Base-by-base conservation (phyloP, 129 eudicot species). In the Gnaphalium uliginosum region DNA sequence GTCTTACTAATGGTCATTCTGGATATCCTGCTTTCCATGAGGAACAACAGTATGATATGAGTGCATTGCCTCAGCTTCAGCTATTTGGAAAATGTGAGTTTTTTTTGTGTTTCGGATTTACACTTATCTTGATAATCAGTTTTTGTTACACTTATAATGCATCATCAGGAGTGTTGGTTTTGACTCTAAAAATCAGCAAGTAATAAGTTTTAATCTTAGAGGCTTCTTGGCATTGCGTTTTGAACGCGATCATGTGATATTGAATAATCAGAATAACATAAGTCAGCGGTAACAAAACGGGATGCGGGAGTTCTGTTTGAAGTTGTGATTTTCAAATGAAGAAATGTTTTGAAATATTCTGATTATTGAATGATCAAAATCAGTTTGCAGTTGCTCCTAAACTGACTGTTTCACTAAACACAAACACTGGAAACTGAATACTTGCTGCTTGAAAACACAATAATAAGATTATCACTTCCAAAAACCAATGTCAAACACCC, bases 11-110 rank as follows among this genome's bases (percentile, higher is more conserved):
- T 57, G 83, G 69, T 4, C 81, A 85, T 73, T 56, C 82, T 8
- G 62, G 59, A 21, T 79, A 75, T 37, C 79, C 82, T 53, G 78
- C 66, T 35, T 64, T 69, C 57, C 81, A 65, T 22, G 86, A 78
- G 71, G 85, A 72, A 70, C 83, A 78, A 66, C 88, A 74, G 9
- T 86, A 76, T 46, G 75, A 83, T 63, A 73, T 37, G 81, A 86
- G 50, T 76, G 53, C 83, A 43, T 75, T 88, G 77, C 83, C 94
- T 51, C 90, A 84, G 68, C 88, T 89, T 53, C 88, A 83, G 71
- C 76, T 83, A 60, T 87, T 87, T 54, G 81, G 81, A n/a, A 80
- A 88, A 81, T 78, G 94, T 89, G 81, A 86, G 90, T 78, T 69
- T 74, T 69, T 74, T 50, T n/a, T 17, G 10, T 56, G 26, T 19